These are phyloP conservation scores for Bromus sterilis DNA, from an alignment of 176 grass and related monocot species.

Conservation along the genomic window DNA sequence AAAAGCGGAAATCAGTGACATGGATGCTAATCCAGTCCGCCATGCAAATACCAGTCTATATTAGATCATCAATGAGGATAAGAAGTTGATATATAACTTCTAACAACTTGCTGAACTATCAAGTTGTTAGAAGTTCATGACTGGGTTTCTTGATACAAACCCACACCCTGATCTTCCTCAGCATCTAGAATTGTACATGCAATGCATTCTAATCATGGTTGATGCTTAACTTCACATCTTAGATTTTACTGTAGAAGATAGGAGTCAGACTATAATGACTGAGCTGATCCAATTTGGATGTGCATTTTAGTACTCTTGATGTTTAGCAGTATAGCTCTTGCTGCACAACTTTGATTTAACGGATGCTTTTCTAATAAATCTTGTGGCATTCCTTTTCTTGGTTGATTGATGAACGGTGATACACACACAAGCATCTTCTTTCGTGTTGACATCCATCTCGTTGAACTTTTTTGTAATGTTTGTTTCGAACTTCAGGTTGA, in stretches of 20 bases:
- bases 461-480: neutral
- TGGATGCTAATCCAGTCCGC: neutral
- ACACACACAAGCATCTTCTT: neutral
- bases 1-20: neutral
- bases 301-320: neutral
- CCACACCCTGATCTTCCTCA: neutral
- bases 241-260: neutral
- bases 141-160: neutral
- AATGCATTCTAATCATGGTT: neutral
- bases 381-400: neutral
- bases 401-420: neutral
- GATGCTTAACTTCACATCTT: neutral
- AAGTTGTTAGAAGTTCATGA: no score
- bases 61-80: neutral
- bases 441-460: neutral
- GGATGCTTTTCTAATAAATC: neutral
- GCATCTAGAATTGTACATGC: neutral
- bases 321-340: neutral
- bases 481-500: neutral
- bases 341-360: neutral
- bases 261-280: neutral
- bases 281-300: neutral
- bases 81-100: neutral
- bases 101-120: neutral
- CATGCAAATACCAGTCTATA: neutral